Conservation (phyloP, 345 rosid species). For the Mallotus nudiflorus region DNA sequence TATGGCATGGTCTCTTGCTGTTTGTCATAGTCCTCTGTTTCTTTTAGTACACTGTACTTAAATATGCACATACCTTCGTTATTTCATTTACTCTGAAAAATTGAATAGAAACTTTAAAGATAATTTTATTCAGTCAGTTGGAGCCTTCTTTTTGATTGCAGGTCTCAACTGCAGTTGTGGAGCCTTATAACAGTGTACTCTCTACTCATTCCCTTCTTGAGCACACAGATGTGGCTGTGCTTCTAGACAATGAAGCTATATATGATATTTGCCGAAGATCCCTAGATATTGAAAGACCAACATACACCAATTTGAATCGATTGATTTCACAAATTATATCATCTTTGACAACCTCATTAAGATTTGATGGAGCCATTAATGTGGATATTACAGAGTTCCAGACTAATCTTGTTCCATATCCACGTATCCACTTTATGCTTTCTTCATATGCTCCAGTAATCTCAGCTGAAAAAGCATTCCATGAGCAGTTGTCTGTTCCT, state of each 20-base stretch:
- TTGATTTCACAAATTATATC: constrained; percentile 40
- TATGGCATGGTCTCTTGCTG: too few relatives aligned
- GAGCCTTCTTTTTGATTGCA: constrained; percentile 5
- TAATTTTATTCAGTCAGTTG: too few relatives aligned
- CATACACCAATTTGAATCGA: constrained; percentile 40
- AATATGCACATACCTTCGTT: neutral
- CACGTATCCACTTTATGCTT: constrained; percentile 43
- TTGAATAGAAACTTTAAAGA: too few relatives aligned
- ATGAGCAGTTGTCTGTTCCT: constrained; percentile 37
- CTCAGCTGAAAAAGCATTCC: constrained; percentile 39
- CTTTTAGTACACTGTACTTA: neutral
- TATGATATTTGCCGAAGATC: constrained; percentile 40
- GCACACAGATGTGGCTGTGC: constrained; percentile 40
- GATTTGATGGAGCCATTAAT: constrained; percentile 43
- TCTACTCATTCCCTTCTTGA: constrained; percentile 41
- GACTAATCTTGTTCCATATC: constrained; percentile 43
- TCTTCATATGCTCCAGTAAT: constrained; percentile 43
- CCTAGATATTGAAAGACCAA: constrained; percentile 37
- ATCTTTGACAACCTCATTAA: constrained; percentile 36
- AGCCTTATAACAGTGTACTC: constrained; percentile 43
- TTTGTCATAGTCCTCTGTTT: neutral
- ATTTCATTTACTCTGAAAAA: too few relatives aligned
- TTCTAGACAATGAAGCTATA: constrained; percentile 41
- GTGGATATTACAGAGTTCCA: constrained; percentile 41
- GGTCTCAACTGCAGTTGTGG: constrained; percentile 45